Evolutionary conservation across 768 basidiomycete genomes (phyloP).

Genomic region (Neoboletus brunneissimus): DNA sequence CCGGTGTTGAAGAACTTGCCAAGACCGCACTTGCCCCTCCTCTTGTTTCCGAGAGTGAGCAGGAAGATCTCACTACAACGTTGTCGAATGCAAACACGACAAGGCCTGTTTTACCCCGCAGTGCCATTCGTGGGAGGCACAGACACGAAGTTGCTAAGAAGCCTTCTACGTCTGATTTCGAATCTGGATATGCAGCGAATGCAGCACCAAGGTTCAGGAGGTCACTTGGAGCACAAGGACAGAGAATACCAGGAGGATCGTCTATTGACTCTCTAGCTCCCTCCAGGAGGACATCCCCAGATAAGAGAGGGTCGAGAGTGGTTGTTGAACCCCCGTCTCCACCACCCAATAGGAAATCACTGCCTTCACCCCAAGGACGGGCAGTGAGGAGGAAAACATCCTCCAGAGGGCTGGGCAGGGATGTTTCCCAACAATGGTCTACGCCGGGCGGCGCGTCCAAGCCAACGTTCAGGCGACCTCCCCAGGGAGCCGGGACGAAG

Average conservation of each 20-base stretch:
- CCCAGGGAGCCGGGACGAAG: conserved; percentile 53
- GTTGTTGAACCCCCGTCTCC: conserved; percentile 37
- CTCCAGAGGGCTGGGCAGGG: conserved; percentile 35
- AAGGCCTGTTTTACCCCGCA: conserved; percentile 32
- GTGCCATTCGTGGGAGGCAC: conserved; percentile 46
- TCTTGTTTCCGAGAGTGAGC: conserved; percentile 76
- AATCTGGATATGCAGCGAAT: conserved; percentile 90
- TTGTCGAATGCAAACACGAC: conserved; percentile 19
- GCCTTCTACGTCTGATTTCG: conserved; percentile 78
- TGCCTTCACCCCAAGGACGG: conserved; percentile 32
- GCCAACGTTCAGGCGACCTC: conserved; percentile 53
- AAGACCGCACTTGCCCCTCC: conserved; percentile 67
- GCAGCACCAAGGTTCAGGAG: conserved; percentile 76
- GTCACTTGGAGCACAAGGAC: conserved; percentile 32
- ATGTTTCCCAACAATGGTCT: conserved; percentile 42
- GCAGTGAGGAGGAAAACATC: conserved; percentile 37
- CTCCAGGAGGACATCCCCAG: conserved; percentile 70
- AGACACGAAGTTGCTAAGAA: conserved; percentile 46
- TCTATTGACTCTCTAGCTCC: conserved; percentile 54
- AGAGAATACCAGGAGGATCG: conserved; percentile 44
- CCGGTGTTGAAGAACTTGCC: conserved; percentile 67
- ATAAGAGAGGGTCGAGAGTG: conserved; percentile 51
- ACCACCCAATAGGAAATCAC: conserved; percentile 19
- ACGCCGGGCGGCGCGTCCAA: conserved; percentile 40
- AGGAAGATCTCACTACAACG: conserved; percentile 48